A percentile compares a stretch with the other conserved stretches of the same genome.
Conservation (phyloP, 345 rosid species). For the Citrus cavaleriei region DNA sequence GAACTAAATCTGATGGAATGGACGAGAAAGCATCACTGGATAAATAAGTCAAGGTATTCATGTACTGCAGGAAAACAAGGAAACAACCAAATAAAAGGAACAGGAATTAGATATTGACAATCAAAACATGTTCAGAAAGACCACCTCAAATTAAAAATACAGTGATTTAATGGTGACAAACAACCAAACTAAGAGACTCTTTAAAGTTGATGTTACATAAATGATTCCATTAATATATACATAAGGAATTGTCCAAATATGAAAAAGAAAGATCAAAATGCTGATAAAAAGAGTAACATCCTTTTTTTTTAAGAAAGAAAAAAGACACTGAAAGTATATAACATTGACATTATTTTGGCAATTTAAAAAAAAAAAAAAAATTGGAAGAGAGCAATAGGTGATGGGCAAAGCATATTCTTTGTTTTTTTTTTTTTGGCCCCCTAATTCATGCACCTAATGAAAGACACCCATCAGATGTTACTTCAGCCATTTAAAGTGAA, state of each 20-base stretch:
- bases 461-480: background rate
- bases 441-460: background rate
- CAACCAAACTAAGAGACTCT: background rate
- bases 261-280: background rate
- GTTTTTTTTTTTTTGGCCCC: too few species aligned
- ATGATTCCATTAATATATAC: background rate
- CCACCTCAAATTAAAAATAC: background rate
- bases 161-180: background rate
- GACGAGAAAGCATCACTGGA: constrained; percentile 85
- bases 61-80: constrained; percentile 59
- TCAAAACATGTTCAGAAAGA: background rate
- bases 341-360: background rate
- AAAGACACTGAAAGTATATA: background rate
- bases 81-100: background rate
- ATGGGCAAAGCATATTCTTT: background rate
- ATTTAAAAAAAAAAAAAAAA: background rate
- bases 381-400: background rate
- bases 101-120: background rate
- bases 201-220: background rate
- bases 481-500: background rate
- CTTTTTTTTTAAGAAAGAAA: background rate
- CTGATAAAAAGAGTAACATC: background rate
- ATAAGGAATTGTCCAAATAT: background rate
- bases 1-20: constrained; percentile 74
- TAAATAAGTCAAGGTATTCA: constrained; percentile 82